Percentiles rank a stretch among this genome's conserved stretches.
Evolutionary conservation across 805 yeast species (phyloP).

Genomic region (Monosporozyma siamensis): DNA sequence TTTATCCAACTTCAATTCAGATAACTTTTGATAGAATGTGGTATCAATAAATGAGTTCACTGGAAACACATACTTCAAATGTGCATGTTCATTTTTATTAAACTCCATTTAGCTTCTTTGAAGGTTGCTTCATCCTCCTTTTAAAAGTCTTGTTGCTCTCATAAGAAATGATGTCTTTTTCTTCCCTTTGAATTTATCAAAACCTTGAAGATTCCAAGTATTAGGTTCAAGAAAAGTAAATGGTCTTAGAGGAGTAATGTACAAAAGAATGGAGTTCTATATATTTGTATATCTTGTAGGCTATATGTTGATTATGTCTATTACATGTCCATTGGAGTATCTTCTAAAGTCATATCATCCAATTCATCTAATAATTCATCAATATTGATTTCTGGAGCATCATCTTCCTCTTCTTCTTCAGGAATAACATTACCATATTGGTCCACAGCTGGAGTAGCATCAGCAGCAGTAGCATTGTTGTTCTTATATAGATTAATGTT

Average conservation of each 20-base stretch:
- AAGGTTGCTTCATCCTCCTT: not conserved
- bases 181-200: too few species aligned
- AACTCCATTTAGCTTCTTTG: not conserved
- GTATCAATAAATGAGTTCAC: constrained; percentile 74
- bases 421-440: constrained; percentile 7
- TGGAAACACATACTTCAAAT: constrained; percentile 32
- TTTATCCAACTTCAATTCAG: constrained; percentile 64
- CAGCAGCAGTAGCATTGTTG: constrained; percentile 10
- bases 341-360: constrained; percentile 84
- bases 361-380: constrained; percentile 92
- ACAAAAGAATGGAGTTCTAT: not conserved
- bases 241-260: not conserved
- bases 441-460: constrained; percentile 4
- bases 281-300: not conserved
- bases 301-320: too few species aligned
- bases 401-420: constrained; percentile 58
- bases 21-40: constrained; percentile 70
- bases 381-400: constrained; percentile 79
- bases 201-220: too few species aligned
- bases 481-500: constrained; percentile 83
- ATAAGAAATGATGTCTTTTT: not conserved
- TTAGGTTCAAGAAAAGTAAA: not conserved
- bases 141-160: not conserved
- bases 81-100: not conserved
- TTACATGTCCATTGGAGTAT: constrained; percentile 19